These are phyloP conservation scores for Xylariaceae sp. DNA, from an alignment of 2,329 filamentous ascomycete genomes.

Conservation along the genomic window DNA sequence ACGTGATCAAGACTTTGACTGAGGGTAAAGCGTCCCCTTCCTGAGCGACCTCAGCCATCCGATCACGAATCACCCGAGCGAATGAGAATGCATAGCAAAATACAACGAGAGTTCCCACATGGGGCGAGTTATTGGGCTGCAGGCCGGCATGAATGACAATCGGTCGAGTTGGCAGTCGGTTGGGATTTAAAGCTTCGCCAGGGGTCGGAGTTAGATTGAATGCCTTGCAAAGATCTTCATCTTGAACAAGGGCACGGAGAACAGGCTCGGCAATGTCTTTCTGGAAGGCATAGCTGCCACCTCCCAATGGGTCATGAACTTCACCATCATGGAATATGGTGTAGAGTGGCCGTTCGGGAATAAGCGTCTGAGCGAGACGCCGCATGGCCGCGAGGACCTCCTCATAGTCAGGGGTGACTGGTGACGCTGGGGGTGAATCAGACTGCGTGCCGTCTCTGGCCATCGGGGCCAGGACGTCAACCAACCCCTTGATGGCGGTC, in stretches of 20 bases:
- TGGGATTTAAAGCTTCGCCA: neutral
- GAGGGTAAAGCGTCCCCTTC: neutral
- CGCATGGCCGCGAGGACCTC: slow-evolving; percentile 1
- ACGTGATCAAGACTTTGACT: slow-evolving; percentile 8
- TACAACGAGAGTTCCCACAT: slow-evolving; percentile 5
- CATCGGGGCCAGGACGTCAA: slow-evolving; percentile 1
- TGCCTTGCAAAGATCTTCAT: slow-evolving; percentile 1
- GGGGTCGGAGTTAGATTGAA: neutral
- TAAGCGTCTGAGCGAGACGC: neutral
- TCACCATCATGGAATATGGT: slow-evolving; percentile 5
- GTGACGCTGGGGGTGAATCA: neutral
- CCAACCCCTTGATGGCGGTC: neutral
- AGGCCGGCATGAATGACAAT: slow-evolving; percentile 9
- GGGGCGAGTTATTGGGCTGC: slow-evolving; percentile 8
- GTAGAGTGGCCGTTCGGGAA: neutral
- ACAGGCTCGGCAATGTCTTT: slow-evolving; percentile 2
- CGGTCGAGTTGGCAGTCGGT: slow-evolving; percentile 1
- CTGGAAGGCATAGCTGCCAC: slow-evolving; percentile 6
- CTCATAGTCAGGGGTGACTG: neutral
- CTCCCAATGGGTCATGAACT: slow-evolving; percentile 6
- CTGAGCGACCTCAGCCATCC: neutral
- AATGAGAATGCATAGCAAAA: slow-evolving; percentile 7
- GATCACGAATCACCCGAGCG: slow-evolving; percentile 3
- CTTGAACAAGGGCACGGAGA: slow-evolving; percentile 1
- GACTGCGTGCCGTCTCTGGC: neutral